Conservation (phyloP, 108 stramenopile species). For the Discostella stelligeroides region DNA sequence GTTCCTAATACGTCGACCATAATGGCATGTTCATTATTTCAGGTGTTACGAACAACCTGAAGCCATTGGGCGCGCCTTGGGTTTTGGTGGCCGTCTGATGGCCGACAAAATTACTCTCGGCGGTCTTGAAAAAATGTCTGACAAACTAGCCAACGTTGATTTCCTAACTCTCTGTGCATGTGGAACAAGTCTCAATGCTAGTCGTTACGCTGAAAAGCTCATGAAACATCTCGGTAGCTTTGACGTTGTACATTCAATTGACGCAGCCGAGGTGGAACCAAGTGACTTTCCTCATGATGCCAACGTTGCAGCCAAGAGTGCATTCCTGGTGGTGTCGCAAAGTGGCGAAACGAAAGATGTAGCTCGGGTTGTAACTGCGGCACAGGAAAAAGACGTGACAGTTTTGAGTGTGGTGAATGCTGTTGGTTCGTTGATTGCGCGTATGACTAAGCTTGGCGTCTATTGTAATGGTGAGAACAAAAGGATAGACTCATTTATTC, state of each 20-base stretch:
- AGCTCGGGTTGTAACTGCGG: constrained; percentile 81
- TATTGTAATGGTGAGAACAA: too few species aligned
- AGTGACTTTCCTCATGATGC: constrained; percentile 75
- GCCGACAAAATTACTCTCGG: constrained; percentile 71
- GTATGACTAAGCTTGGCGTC: constrained; percentile 94
- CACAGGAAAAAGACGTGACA: constrained; percentile 84
- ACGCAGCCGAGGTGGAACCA: constrained; percentile 89
- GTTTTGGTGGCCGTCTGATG: constrained; percentile 84
- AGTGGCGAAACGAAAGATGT: constrained; percentile 98
- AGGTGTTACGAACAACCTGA: constrained; percentile 90
- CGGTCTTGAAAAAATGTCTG: constrained; percentile 80
- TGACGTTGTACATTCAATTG: constrained; percentile 84
- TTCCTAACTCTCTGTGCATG: constrained; percentile 90
- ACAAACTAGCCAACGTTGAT: constrained; percentile 69
- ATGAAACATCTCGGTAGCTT: constrained; percentile 95
- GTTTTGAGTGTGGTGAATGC: constrained; percentile 95
- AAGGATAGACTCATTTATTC: too few species aligned
- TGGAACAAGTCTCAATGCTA: constrained; percentile 93
- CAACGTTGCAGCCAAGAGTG: constrained; percentile 50
- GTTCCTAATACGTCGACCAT: not conserved
- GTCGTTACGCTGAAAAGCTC: constrained; percentile 92
- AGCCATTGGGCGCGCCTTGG: constrained; percentile 91
- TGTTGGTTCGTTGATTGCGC: constrained; percentile 96
- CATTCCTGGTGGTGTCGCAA: constrained; percentile 92
- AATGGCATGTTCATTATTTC: not conserved